These are phyloP conservation scores for Boletus patriciae DNA, from an alignment of 768 basidiomycete species.

Conservation along the genomic window DNA sequence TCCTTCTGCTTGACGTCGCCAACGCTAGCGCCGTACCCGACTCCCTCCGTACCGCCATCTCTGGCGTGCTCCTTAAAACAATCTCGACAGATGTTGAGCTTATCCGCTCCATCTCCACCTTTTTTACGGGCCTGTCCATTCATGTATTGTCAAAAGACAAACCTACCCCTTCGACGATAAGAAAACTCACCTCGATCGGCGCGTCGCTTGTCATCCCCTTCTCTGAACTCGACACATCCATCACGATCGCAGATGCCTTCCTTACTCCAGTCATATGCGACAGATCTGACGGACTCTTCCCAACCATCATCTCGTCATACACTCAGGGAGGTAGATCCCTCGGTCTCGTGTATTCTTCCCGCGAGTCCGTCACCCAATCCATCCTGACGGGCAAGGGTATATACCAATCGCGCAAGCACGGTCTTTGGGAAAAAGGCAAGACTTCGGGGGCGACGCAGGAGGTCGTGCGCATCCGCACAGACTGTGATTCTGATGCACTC, in stretches of 20 bases:
- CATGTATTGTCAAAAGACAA: constrained; percentile 57
- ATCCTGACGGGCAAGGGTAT: constrained; percentile 88
- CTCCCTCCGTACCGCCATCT: constrained; percentile 67
- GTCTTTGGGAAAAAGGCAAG: constrained; percentile 96
- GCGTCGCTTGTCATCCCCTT: constrained; percentile 72
- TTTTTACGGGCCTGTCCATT: constrained; percentile 64
- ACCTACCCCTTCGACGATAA: constrained; percentile 60
- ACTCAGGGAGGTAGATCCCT: constrained; percentile 69
- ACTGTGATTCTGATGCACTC: constrained; percentile 92
- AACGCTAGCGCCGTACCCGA: constrained; percentile 76
- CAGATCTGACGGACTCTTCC: constrained; percentile 88
- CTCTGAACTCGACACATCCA: constrained; percentile 57
- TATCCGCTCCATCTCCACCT: constrained; percentile 72
- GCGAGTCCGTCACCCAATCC: constrained; percentile 80
- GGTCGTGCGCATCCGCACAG: constrained; percentile 75
- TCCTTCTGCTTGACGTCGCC: constrained; percentile 73
- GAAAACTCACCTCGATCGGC: constrained; percentile 55
- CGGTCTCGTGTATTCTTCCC: constrained; percentile 94
- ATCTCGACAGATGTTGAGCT: constrained; percentile 71
- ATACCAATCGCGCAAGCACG: constrained; percentile 95
- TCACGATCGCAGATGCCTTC: constrained; percentile 84
- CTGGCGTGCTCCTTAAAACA: constrained; percentile 79
- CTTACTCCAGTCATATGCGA: constrained; percentile 81
- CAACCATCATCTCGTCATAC: constrained; percentile 81
- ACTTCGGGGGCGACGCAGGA: constrained; percentile 93